Percentiles rank a stretch among this genome's conserved stretches.
phyloP scores from a whole-genome alignment of 306 rosid genomes.

The Dryas octopetala region DNA sequence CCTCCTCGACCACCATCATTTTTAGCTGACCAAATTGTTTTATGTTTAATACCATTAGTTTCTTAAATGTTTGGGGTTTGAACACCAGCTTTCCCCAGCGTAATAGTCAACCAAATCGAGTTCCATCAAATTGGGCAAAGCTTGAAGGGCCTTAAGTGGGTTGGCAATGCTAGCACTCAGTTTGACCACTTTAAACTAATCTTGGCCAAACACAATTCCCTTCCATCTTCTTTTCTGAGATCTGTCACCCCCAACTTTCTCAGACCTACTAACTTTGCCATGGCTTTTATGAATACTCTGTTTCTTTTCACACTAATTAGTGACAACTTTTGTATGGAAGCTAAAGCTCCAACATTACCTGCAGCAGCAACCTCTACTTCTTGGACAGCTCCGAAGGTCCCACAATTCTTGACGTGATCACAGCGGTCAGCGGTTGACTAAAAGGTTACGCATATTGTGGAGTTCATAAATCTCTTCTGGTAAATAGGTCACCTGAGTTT shows the following conservation, averaged over 20 bases:
- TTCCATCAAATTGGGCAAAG: conserved; percentile 2
- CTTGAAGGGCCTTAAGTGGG: not conserved
- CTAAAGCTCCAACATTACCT: conserved; percentile 2
- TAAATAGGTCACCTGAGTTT: conserved; percentile 5
- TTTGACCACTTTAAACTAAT: conserved; percentile 16
- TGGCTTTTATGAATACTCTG: not conserved
- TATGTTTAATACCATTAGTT: conserved; percentile 1
- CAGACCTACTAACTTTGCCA: not conserved
- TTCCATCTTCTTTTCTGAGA: not conserved
- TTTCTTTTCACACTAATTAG: not conserved
- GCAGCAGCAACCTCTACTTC: not conserved
- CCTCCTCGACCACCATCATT: not conserved
- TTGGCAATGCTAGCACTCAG: not conserved
- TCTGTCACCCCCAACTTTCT: conserved; percentile 1
- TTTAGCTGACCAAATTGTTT: conserved; percentile 15
- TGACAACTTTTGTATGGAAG: conserved; percentile 12
- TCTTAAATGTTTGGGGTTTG: conserved; percentile 1
- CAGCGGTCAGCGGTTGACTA: conserved; percentile 3
- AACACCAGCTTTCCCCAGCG: not conserved
- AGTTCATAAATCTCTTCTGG: conserved; percentile 1
- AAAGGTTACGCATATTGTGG: conserved; percentile 7
- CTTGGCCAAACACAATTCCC: not conserved
- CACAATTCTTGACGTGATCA: not conserved
- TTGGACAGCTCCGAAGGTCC: not conserved
- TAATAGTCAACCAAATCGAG: not conserved